phyloP scores from a whole-genome alignment of 2,329 filamentous ascomycete species.

The Verticillium dahliae region DNA sequence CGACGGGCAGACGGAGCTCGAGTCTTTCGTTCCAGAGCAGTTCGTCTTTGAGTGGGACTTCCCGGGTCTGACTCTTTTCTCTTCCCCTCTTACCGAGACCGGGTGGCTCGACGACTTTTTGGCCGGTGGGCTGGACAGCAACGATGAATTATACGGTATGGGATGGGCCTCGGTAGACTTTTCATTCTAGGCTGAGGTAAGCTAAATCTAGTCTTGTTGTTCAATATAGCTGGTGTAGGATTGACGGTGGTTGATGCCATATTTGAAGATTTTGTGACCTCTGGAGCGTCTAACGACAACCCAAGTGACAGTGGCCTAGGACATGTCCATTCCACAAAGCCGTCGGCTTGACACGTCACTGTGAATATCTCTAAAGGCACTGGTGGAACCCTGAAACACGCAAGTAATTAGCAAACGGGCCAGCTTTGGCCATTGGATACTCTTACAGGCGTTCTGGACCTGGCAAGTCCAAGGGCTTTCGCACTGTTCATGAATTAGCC shows the following conservation, averaged over 20 bases:
- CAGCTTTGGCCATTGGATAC: neutral
- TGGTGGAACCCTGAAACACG: neutral
- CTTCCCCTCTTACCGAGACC: constrained; percentile 15
- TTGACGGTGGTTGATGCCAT: no score
- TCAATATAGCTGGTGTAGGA: no score
- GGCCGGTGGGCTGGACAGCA: constrained; percentile 13
- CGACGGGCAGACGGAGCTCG: constrained; percentile 34
- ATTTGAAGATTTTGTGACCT: no score
- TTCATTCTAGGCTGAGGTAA: neutral
- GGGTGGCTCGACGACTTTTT: constrained; percentile 19
- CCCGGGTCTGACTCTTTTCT: constrained; percentile 40
- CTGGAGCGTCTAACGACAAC: no score
- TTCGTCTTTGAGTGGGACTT: constrained; percentile 55
- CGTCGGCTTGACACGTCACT: no score
- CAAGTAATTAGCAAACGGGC: neutral
- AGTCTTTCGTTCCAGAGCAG: constrained; percentile 46
- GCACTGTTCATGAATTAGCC: neutral
- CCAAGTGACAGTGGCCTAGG: no score
- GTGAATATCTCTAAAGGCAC: neutral
- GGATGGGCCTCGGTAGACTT: constrained; percentile 6
- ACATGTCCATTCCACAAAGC: no score
- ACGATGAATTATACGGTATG: constrained; percentile 13
- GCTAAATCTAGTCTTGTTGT: no score
- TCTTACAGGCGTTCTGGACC: neutral
- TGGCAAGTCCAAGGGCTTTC: neutral